A percentile compares a stretch with the other conserved stretches of the same genome.
phyloP scores from a whole-genome alignment of 23 red algal species.

The Gracilaria vermiculophylla region DNA sequence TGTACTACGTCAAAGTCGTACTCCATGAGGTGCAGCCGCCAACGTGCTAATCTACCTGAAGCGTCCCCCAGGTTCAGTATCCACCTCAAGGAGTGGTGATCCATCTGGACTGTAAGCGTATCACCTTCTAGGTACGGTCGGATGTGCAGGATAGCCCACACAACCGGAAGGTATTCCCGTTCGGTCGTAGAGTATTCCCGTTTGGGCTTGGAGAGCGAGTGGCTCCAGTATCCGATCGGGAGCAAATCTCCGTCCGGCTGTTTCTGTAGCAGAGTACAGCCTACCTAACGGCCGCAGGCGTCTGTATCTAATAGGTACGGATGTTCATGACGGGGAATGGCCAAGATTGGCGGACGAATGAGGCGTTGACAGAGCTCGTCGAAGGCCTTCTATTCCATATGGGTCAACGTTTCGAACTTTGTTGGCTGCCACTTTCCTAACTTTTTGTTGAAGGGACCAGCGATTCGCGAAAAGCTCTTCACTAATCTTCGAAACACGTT shows the following conservation, averaged over 20 bases:
- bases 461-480: background rate
- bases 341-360: slow-evolving; percentile 1
- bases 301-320: slow-evolving; percentile 45
- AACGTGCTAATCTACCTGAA: background rate
- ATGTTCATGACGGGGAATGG: background rate
- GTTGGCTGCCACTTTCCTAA: background rate
- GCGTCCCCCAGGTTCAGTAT: slow-evolving; percentile 15
- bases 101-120: background rate
- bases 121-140: slow-evolving; percentile 34
- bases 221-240: slow-evolving; percentile 48
- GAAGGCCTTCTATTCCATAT: slow-evolving; percentile 13
- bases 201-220: background rate
- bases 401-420: background rate
- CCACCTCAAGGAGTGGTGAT: slow-evolving; percentile 18
- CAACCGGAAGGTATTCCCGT: slow-evolving; percentile 26
- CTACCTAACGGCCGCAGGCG: slow-evolving; percentile 10
- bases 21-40: background rate
- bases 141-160: slow-evolving; percentile 27
- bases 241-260: slow-evolving; percentile 11
- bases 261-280: slow-evolving; percentile 30
- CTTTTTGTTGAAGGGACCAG: background rate
- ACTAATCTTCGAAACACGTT: background rate
- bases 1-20: slow-evolving; percentile 45
- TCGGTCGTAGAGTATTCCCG: slow-evolving; percentile 24
- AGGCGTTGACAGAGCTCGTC: background rate